Percentiles rank a stretch among this genome's conserved stretches.
Conservation (phyloP, 495 filamentous ascomycete species). For the Talaromyces proteolyticus region DNA sequence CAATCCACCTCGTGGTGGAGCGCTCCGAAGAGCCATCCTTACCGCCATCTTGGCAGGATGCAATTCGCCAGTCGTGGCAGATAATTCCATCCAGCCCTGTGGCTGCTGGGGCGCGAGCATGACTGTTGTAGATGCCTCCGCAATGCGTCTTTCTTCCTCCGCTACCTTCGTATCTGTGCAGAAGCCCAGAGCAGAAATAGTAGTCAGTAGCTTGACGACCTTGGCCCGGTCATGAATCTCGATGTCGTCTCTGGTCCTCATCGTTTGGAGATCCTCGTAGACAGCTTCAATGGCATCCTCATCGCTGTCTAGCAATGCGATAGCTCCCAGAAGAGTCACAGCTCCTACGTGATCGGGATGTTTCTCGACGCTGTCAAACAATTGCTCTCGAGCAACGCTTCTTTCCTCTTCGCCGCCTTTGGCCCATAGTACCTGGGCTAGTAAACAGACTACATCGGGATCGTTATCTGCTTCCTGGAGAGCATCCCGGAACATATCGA, state of each 20-base stretch:
- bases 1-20: constrained; percentile 64
- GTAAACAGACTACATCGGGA: constrained; percentile 80
- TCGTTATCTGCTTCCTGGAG: constrained; percentile 70
- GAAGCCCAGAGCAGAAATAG: constrained; percentile 44
- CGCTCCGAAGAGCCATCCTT: constrained; percentile 63
- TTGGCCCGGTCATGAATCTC: constrained; percentile 38
- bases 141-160: constrained; percentile 31
- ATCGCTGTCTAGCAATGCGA: constrained; percentile 76
- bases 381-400: constrained; percentile 67
- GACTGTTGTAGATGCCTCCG: constrained; percentile 61
- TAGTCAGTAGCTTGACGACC: constrained; percentile 51
- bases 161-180: constrained; percentile 22
- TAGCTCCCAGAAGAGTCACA: constrained; percentile 71
- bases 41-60: constrained; percentile 77
- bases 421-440: constrained; percentile 90
- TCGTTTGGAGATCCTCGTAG: constrained; percentile 62
- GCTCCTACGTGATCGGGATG: constrained; percentile 70
- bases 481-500: constrained; percentile 75
- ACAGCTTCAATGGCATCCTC: constrained; percentile 75
- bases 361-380: constrained; percentile 71
- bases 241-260: constrained; percentile 58
- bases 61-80: constrained; percentile 43
- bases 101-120: constrained; percentile 73
- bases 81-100: constrained; percentile 71
- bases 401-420: constrained; percentile 72